Base-by-base conservation (phyloP, 2,329 filamentous ascomycete species). In the Monosporascus sp. region DNA sequence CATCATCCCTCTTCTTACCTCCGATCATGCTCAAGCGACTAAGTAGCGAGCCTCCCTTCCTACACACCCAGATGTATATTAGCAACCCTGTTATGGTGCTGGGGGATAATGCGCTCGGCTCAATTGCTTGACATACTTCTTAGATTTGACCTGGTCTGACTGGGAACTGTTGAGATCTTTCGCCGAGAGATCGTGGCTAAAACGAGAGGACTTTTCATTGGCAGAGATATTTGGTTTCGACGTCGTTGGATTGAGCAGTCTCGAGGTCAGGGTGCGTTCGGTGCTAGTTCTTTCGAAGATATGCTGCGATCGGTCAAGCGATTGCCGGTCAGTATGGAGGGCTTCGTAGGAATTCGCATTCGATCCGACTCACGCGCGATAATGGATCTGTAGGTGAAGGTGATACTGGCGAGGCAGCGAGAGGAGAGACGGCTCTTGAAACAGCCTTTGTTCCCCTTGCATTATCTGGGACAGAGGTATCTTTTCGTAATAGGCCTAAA, bases 11-110 rank as follows among this genome's bases (percentile, higher is more conserved):
- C 66, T 88, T 90, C 71, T 88, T 95, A 74, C 90, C 91, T 55
- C 85, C 83, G 63, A 89, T 88, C 69, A 97, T 85, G 62, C 78
- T 79, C 51, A 86, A 79, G 51, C 91, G 88, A 69, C 90, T 95
- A 27, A 99, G 81, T 67, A 99, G 96, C 15, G 91, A 96, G 18
- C 88, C 83, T 27, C 89, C 87, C 74, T 96, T 97, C 70, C 88
- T 96, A 47, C 24, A 42, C 36, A 38, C 17, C 17, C 24, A 18
- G 3, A 20, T 20, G 36, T 20, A 36, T 22, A 42, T 54, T 49
- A 51, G 51, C 41, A 47, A 27, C 20, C 48, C 25, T 46, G 20
- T 46, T 5, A 18, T 46, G 22, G 5, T 9, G 22, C 24, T 7
- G 1, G 6, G 22, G 6, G 20, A 46, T 24, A 18, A 18, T 41